These are phyloP conservation scores for Backusella circina DNA, from an alignment of 192 early-diverging fungal species.

Conservation along the genomic window DNA sequence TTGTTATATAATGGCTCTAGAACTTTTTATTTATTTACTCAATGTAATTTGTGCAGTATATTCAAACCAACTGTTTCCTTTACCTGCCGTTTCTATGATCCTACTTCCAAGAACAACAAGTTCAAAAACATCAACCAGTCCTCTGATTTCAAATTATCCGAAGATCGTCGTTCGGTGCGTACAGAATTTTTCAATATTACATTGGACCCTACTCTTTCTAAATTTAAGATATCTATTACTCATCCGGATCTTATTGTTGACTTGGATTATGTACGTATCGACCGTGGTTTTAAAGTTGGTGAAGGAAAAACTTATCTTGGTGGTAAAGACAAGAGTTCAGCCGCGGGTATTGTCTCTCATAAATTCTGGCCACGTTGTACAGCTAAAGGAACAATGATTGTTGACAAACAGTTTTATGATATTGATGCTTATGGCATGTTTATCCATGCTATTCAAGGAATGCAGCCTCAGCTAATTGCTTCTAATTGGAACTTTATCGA, in stretches of 20 bases:
- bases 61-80: conserved; percentile 64
- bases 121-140: conserved; percentile 67
- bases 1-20: background rate
- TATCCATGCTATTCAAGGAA: conserved; percentile 81
- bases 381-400: conserved; percentile 67
- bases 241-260: conserved; percentile 54
- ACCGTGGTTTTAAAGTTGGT: conserved; percentile 76
- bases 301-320: conserved; percentile 78
- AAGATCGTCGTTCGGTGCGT: conserved; percentile 68
- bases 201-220: conserved; percentile 37
- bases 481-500: conserved; percentile 83
- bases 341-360: conserved; percentile 62
- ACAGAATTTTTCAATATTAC: conserved; percentile 73
- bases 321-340: conserved; percentile 37
- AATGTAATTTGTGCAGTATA: conserved; percentile 13
- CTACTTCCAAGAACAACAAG: conserved; percentile 59
- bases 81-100: conserved; percentile 68
- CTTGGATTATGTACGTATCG: conserved; percentile 60
- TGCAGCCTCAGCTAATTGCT: conserved; percentile 79
- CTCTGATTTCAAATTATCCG: conserved; percentile 62
- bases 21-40: conserved; percentile 9
- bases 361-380: conserved; percentile 81
- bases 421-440: conserved; percentile 68
- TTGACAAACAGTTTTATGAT: conserved; percentile 63
- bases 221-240: conserved; percentile 50